Conservation (phyloP, 2,329 filamentous ascomycete species). For the Cryoendolithus antarcticus region DNA sequence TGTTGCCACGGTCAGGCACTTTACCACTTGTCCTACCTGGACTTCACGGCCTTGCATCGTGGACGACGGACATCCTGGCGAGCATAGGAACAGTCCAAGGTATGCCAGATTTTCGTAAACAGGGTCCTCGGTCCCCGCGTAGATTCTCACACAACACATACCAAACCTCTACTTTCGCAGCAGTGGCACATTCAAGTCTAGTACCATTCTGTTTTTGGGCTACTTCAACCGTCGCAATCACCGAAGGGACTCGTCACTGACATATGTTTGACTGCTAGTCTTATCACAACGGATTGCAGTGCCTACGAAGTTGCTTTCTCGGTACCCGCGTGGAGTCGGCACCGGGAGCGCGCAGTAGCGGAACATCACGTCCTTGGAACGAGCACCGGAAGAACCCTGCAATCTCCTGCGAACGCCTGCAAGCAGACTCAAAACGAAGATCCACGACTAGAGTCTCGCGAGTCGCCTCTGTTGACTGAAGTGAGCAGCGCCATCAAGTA, state of each 20-base stretch:
- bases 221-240: neutral
- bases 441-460: too few relatives aligned
- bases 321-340: slow-evolving; percentile 16
- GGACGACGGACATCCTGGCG: too few relatives aligned
- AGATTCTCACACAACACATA: too few relatives aligned
- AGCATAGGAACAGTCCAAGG: too few relatives aligned
- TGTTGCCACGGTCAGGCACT: too few relatives aligned
- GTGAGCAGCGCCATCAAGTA: slow-evolving; percentile 7
- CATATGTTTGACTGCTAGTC: slow-evolving; percentile 2
- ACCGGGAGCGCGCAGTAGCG: slow-evolving; percentile 21
- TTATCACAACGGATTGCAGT: slow-evolving; percentile 12
- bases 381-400: slow-evolving; percentile 21
- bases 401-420: slow-evolving; percentile 28
- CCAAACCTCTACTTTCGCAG: neutral
- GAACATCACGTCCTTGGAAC: slow-evolving; percentile 19
- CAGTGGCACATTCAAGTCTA: neutral
- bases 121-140: too few relatives aligned
- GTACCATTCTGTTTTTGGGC: neutral
- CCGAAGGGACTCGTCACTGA: slow-evolving; percentile 1
- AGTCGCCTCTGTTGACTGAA: too few relatives aligned
- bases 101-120: too few relatives aligned
- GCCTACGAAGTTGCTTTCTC: slow-evolving; percentile 16
- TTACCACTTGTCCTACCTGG: too few relatives aligned
- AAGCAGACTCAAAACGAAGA: slow-evolving; percentile 9
- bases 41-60: too few relatives aligned